A percentile compares a stretch with the other conserved stretches of the same genome.
These are phyloP conservation scores for Collybiopsis confluens DNA, from an alignment of 768 basidiomycete genomes.

Conservation along the genomic window DNA sequence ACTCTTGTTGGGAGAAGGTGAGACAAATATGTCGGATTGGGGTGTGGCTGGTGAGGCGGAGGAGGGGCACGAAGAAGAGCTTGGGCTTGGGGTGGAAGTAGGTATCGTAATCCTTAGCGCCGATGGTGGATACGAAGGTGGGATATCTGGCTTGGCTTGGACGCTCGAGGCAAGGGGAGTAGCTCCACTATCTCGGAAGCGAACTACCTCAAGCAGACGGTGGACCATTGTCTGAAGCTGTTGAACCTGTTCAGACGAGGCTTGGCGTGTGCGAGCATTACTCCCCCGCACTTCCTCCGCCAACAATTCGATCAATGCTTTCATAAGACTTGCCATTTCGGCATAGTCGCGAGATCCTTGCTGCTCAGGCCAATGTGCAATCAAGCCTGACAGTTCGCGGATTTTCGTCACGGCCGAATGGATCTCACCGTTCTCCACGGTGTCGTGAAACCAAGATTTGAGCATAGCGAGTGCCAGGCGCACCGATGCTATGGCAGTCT, in stretches of 20 bases:
- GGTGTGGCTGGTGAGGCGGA: not conserved
- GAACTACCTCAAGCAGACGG: constrained; percentile 42
- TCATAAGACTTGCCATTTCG: constrained; percentile 57
- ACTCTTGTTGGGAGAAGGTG: not conserved
- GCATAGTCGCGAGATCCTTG: constrained; percentile 64
- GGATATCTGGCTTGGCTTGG: constrained; percentile 10
- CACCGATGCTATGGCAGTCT: constrained; percentile 65
- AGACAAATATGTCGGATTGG: not conserved
- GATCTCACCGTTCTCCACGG: constrained; percentile 30
- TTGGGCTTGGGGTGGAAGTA: not conserved
- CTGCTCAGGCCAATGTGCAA: constrained; percentile 64
- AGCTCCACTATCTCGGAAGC: constrained; percentile 30
- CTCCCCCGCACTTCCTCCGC: constrained; percentile 63
- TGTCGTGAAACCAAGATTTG: constrained; percentile 63
- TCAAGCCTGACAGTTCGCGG: constrained; percentile 40
- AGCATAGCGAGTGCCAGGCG: constrained; percentile 65
- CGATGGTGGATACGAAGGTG: constrained; percentile 10
- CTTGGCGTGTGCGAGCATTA: constrained; percentile 33
- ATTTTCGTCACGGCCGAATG: constrained; percentile 19
- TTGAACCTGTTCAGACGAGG: constrained; percentile 34
- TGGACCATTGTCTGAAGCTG: constrained; percentile 47
- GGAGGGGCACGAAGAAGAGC: not conserved
- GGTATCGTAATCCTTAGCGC: constrained; percentile 3
- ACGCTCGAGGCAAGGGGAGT: constrained; percentile 4
- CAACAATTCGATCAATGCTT: constrained; percentile 54